Evolutionary conservation across 306 rosid genomes (phyloP), one percentile per base, ranked within the genome.

Genomic region (Cucurbita maxima): DNA sequence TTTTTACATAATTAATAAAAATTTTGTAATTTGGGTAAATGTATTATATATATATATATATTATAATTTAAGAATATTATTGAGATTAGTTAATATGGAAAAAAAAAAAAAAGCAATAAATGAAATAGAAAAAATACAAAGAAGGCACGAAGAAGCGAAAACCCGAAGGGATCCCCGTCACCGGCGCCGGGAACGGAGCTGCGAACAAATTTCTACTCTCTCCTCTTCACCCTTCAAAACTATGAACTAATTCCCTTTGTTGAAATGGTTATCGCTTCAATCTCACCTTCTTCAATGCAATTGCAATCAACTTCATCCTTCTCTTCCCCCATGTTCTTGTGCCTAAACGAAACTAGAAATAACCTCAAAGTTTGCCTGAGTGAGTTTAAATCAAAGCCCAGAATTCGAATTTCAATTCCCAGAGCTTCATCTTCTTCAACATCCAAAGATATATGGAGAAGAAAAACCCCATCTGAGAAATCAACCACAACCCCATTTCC

Each of bases 361-460:
- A 60, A 5, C 80, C 38, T 60, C 52, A 13, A 69, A 54, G 1
- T 75, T 62, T 40, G 78, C 67, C 70, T 45, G 73, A 64, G 45
- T 58, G 64, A 58, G 61, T 69, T 18, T 58, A 68, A 40, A 74
- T 11, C 47, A 60, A 81, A 15, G 18, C 73, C 78, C 70, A 61
- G 64, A 54, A 4, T 36, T 71, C 71, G 34, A 7, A 50, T 78
- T 56, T 12, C 58, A 22, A 30, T 60, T 53, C 47, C 67, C 52
- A 40, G 20, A 13, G 74, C 75, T 60, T 62, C 80, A 19, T 69
- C 82, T 34, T 59, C 76, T 55, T 77, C 81, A 0, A 48, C 74
- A 45, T 1, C 84, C 74, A 93, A 80, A 87, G 81, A 87, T 82
- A 86, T 90, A 18, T 90, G 94, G 96, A 81, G 82, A 58, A 81